Percentiles rank a stretch among this genome's conserved stretches.
phyloP scores from a whole-genome alignment of 169 alveolate species.

The Plasmodium reichenowi region DNA sequence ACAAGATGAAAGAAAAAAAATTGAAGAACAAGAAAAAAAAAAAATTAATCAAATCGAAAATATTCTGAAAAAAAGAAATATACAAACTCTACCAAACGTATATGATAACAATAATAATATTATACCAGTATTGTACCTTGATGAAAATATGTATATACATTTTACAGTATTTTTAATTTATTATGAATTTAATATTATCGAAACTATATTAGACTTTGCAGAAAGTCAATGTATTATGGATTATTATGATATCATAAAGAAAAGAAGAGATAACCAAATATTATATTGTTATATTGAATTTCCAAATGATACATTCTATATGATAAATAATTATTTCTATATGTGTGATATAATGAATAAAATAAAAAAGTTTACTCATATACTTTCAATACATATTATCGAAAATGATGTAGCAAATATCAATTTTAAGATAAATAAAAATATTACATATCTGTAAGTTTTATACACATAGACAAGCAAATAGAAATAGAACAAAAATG shows the following conservation, averaged over 20 bases:
- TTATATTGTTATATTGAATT: slow-evolving; percentile 65
- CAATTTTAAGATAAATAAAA: slow-evolving; percentile 16
- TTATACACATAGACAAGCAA: neutral
- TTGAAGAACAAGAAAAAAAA: slow-evolving; percentile 39
- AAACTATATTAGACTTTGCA: slow-evolving; percentile 56
- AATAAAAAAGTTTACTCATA: slow-evolving; percentile 29
- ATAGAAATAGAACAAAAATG: no score
- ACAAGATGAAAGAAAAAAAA: slow-evolving; percentile 48
- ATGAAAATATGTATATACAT: slow-evolving; percentile 42
- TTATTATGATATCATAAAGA: slow-evolving; percentile 45
- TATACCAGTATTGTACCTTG: slow-evolving; percentile 47
- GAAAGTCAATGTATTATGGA: slow-evolving; percentile 57
- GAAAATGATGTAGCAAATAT: slow-evolving; percentile 65
- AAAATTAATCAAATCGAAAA: slow-evolving; percentile 15
- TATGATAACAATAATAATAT: slow-evolving; percentile 27
- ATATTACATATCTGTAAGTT: neutral
- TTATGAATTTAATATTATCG: slow-evolving; percentile 37
- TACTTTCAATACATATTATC: slow-evolving; percentile 53
- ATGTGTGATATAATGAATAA: slow-evolving; percentile 57
- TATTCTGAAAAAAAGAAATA: slow-evolving; percentile 49
- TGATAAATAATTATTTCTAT: slow-evolving; percentile 19
- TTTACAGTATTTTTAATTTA: slow-evolving; percentile 63
- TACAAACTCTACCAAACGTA: slow-evolving; percentile 19
- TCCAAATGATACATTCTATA: slow-evolving; percentile 34
- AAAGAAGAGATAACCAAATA: slow-evolving; percentile 17